These are phyloP conservation scores for Leersia perrieri DNA, from an alignment of 176 grass and related monocot species.

Conservation along the genomic window DNA sequence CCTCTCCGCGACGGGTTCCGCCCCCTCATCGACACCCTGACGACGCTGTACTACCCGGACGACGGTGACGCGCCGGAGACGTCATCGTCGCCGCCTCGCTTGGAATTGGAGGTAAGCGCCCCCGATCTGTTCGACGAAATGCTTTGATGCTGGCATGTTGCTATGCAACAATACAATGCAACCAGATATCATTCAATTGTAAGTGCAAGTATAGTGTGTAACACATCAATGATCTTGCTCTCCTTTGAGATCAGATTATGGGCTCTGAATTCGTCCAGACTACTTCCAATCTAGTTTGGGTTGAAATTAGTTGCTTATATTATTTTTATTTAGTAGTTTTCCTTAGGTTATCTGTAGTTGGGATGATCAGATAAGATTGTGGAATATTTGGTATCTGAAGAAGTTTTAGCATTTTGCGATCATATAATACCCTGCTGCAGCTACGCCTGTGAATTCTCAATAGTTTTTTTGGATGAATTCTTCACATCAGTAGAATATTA, in stretches of 20 bases:
- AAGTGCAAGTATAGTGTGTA: not conserved
- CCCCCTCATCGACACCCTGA: conserved; percentile 50
- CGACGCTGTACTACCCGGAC: conserved; percentile 27
- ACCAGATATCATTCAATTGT: not conserved
- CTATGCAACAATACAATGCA: not conserved
- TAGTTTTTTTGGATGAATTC: not conserved
- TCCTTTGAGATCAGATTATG: not conserved
- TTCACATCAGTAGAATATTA: not conserved
- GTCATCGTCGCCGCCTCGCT: not conserved
- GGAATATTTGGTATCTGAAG: not conserved
- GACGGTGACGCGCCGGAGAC: conserved; percentile 10
- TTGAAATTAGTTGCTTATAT: not conserved
- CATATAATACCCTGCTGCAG: not conserved
- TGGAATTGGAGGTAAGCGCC: not conserved
- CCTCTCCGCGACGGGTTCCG: conserved; percentile 66
- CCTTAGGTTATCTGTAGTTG: not conserved
- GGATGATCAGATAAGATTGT: not conserved
- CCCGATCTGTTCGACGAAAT: conserved; percentile 17
- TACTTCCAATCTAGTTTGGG: not conserved
- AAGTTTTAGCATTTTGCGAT: not conserved
- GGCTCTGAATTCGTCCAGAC: not conserved
- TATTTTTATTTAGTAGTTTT: not conserved
- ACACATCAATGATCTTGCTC: not conserved
- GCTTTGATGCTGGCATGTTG: not conserved
- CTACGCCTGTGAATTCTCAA: not conserved